Evolutionary conservation across 768 basidiomycete species (phyloP).

Genomic region (Agaricus subrufescens): DNA sequence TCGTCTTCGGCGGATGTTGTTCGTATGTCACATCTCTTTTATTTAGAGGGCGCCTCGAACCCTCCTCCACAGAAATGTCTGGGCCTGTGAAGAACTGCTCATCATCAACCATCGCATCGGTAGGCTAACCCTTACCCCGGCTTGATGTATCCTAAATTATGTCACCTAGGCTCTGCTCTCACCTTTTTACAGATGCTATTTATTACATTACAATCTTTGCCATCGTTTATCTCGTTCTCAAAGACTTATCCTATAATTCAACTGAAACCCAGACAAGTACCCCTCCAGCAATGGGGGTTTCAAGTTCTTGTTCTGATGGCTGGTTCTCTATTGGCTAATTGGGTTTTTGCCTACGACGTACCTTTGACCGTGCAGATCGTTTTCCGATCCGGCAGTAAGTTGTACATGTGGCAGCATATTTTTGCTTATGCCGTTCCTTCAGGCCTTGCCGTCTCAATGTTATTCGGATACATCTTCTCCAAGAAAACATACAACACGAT

Average conservation of each 20-base stretch:
- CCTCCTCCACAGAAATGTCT: slow-evolving; percentile 56
- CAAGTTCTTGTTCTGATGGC: slow-evolving; percentile 68
- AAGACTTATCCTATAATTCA: slow-evolving; percentile 34
- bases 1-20: slow-evolving; percentile 84
- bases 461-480: slow-evolving; percentile 58
- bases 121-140: slow-evolving; percentile 22
- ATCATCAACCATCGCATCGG: slow-evolving; percentile 65
- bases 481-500: slow-evolving; percentile 51
- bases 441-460: slow-evolving; percentile 78
- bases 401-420: not conserved
- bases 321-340: slow-evolving; percentile 74
- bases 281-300: slow-evolving; percentile 58
- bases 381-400: slow-evolving; percentile 74
- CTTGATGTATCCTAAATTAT: not conserved
- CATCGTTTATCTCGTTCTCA: slow-evolving; percentile 50
- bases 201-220: slow-evolving; percentile 63
- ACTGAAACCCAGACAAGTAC: slow-evolving; percentile 65
- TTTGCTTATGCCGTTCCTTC: not conserved
- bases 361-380: slow-evolving; percentile 80
- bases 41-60: not conserved
- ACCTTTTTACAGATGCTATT: slow-evolving; percentile 85
- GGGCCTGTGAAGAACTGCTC: slow-evolving; percentile 72
- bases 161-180: slow-evolving; percentile 61
- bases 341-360: slow-evolving; percentile 73
- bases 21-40: slow-evolving; percentile 41